Evolutionary conservation across 1,139 yeast species (phyloP).

Genomic region (Ogataea hybrid): DNA sequence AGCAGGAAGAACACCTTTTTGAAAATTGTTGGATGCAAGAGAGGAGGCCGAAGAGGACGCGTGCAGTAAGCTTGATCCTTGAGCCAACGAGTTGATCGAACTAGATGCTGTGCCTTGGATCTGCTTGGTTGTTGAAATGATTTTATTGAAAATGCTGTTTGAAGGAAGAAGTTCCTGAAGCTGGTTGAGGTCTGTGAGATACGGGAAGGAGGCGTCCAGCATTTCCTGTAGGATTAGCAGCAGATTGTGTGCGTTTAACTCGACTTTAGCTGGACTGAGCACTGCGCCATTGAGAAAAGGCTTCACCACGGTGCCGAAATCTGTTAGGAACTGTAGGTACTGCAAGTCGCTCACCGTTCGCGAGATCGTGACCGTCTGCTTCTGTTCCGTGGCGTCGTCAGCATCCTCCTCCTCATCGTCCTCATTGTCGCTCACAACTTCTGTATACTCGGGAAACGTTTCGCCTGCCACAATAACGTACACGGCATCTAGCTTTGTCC

Average conservation of each 20-base stretch:
- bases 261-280: constrained; percentile 55
- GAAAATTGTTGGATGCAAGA: constrained; percentile 4
- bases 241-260: constrained; percentile 63
- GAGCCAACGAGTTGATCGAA: constrained; percentile 27
- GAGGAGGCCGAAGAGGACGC: constrained; percentile 13
- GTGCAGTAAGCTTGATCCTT: constrained; percentile 20
- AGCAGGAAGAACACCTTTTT: constrained; percentile 7
- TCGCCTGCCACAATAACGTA: constrained; percentile 26
- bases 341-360: constrained; percentile 42
- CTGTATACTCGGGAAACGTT: constrained; percentile 19
- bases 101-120: constrained; percentile 31
- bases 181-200: constrained; percentile 68
- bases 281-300: constrained; percentile 58
- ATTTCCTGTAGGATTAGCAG: constrained; percentile 62
- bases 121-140: constrained; percentile 38
- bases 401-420: constrained; percentile 26
- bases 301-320: constrained; percentile 50
- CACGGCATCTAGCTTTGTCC: constrained; percentile 26
- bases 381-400: neutral
- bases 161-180: constrained; percentile 67
- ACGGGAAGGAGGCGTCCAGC: constrained; percentile 76
- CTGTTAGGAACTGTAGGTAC: constrained; percentile 54
- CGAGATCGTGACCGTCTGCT: constrained; percentile 10
- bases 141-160: constrained; percentile 40
- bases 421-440: constrained; percentile 31